Base-by-base conservation (phyloP, 2,329 filamentous ascomycete genomes). In the Cytospora schulzeri region DNA sequence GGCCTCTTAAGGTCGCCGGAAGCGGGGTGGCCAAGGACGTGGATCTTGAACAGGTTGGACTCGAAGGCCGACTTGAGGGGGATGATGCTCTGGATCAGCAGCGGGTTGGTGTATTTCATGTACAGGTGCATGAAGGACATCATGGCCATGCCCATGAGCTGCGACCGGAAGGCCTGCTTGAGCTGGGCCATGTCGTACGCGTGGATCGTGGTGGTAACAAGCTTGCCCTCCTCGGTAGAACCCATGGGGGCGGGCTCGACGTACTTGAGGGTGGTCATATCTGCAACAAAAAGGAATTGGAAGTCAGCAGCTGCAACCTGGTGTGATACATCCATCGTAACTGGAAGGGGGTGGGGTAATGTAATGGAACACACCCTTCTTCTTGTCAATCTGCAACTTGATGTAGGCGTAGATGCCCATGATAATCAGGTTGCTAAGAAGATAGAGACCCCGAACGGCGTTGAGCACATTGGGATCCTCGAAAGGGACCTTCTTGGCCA, bases 81-180 rank as follows among this genome's bases (percentile, higher is more conserved):
- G 76, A 99, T 95, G 82, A 99, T 97, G 78, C 91, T 96, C 87
- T 99, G 95, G 82, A 99, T 97, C 74, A 97, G 84, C 59, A 99
- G 91, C 51, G 95, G 95, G 88, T 98, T 99, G 82, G 93, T 98
- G 89, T 98, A 99, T 79, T 97, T 93, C 85, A 99, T 91, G 88
- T 98, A 99, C 68, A 99, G 71, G 83, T 99, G 95, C 94, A 99
- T 98, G 75, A 97, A 91, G 68, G 80, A 88, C 94, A 99, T 98
- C 93, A 99, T 99, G 78, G 86, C 93, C 65, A 99, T 84, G 66
- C 95, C 95, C 91, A 97, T 98, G 73, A 96, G 81, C 82, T 98
- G 94, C 69, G 89, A 86, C 79, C 95, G 95, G 85, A 94, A 92
- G 70, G 92, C 85, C 69, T 86, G 83, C 80, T 91, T 91, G 76